These are phyloP conservation scores for Blastobotrys peoriensis DNA, from an alignment of 805 yeast genomes.

Conservation along the genomic window DNA sequence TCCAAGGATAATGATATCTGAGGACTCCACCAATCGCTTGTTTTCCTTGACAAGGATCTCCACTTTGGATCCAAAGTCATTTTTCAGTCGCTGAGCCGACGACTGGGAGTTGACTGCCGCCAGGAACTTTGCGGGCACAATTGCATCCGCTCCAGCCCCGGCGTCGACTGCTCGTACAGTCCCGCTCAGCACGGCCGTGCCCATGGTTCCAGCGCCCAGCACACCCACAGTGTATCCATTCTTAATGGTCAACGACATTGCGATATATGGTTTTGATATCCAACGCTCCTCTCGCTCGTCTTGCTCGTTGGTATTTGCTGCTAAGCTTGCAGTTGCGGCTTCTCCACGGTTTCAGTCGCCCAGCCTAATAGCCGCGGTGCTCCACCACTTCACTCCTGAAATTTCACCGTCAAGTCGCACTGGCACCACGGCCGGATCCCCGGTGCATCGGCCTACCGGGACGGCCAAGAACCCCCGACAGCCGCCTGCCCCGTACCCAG, in stretches of 20 bases:
- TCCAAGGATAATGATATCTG: conserved; percentile 73
- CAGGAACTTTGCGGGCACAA: conserved; percentile 64
- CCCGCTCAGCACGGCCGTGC: conserved; percentile 85
- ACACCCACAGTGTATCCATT: conserved; percentile 55
- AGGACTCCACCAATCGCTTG: conserved; percentile 49
- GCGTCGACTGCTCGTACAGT: conserved; percentile 44
- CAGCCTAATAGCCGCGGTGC: no score
- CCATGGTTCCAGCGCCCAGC: conserved; percentile 94
- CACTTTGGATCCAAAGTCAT: conserved; percentile 47
- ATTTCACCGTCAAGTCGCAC: no score
- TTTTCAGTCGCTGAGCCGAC: conserved; percentile 44
- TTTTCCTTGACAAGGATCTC: conserved; percentile 46
- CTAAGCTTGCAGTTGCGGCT: not conserved
- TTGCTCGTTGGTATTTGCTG: no score
- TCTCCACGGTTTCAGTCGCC: not conserved
- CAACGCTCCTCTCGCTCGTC: no score
- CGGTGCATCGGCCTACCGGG: no score
- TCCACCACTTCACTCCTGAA: no score
- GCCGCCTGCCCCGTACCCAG: no score
- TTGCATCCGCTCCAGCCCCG: conserved; percentile 27
- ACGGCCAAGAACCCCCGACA: no score
- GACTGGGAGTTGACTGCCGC: conserved; percentile 64
- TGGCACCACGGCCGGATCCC: no score
- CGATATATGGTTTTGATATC: not conserved
- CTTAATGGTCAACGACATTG: conserved; percentile 3